phyloP scores from a whole-genome alignment of 179 eudicot species.

The Silene noctiflora region DNA sequence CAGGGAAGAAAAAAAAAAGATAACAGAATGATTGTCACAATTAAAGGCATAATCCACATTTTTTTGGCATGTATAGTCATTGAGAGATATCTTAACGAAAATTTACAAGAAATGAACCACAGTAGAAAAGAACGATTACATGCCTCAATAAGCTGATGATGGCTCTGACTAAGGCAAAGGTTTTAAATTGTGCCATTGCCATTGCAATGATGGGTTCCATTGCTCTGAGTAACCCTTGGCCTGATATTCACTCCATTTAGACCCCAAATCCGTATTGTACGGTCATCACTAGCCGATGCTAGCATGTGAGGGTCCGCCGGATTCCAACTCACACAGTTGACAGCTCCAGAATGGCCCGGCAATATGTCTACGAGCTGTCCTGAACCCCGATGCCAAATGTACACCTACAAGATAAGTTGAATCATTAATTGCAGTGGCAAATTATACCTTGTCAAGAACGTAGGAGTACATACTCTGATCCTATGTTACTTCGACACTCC shows the following conservation, averaged over 20 bases:
- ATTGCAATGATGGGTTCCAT: conserved; percentile 30
- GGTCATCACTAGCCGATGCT: conserved; percentile 81
- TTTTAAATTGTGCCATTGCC: conserved; percentile 23
- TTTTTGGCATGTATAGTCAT: conserved; percentile 27
- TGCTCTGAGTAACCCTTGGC: conserved; percentile 23
- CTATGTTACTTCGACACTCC: background rate
- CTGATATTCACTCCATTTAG: conserved; percentile 21
- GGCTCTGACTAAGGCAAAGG: conserved; percentile 8
- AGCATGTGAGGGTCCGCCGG: conserved; percentile 63
- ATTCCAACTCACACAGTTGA: conserved; percentile 76
- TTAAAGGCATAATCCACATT: conserved; percentile 30
- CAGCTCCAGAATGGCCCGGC: conserved; percentile 73
- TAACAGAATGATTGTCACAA: conserved; percentile 18
- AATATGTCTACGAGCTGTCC: conserved; percentile 52
- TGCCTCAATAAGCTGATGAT: conserved; percentile 22
- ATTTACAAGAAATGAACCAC: conserved; percentile 25
- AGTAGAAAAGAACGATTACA: conserved; percentile 24
- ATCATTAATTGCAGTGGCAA: background rate
- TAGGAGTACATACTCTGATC: background rate
- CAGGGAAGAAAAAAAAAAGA: background rate
- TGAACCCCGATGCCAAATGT: conserved; percentile 64
- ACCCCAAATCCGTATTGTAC: conserved; percentile 73
- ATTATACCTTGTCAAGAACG: background rate
- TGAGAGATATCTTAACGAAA: conserved; percentile 20
- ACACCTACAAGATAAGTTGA: conserved; percentile 40